These are phyloP conservation scores for Pseudohyphozyma bogoriensis DNA, from an alignment of 768 basidiomycete species.

Conservation along the genomic window DNA sequence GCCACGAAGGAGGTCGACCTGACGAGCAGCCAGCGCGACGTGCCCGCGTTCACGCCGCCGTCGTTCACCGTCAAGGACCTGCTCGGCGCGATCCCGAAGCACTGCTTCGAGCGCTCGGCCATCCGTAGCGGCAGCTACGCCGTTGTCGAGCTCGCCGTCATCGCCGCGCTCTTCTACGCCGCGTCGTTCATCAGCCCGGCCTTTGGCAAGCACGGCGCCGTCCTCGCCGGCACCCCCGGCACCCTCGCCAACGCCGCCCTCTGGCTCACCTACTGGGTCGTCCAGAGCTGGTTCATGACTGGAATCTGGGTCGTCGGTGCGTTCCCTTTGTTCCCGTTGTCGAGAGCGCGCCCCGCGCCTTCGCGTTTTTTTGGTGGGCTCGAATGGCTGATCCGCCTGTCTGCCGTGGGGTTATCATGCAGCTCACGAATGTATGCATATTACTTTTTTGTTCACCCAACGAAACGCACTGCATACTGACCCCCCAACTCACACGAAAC, in stretches of 20 bases:
- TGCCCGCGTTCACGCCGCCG: constrained; percentile 24
- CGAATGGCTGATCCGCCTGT: not conserved
- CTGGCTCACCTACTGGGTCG: constrained; percentile 30
- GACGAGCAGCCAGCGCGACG: not conserved
- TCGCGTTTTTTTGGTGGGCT: no score
- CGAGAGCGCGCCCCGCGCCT: not conserved
- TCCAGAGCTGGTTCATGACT: constrained; percentile 65
- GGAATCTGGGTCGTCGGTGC: constrained; percentile 82
- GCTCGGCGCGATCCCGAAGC: constrained; percentile 38
- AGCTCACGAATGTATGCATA: constrained; percentile 5
- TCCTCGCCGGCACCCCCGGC: constrained; percentile 40
- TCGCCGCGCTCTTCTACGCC: constrained; percentile 58
- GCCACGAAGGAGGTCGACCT: not conserved
- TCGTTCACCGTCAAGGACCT: constrained; percentile 32
- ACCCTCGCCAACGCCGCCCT: constrained; percentile 47
- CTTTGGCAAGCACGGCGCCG: constrained; percentile 48
- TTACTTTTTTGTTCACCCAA: not conserved
- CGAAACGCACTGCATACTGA: not conserved
- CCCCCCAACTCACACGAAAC: not conserved
- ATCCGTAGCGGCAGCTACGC: constrained; percentile 66
- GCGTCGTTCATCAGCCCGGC: constrained; percentile 54
- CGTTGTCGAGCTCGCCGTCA: constrained; percentile 62
- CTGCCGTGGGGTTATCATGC: not conserved
- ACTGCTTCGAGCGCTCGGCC: constrained; percentile 85
- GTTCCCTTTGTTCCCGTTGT: not conserved